Base-by-base conservation (phyloP, 225 moss, liverwort and hornwort species). In the Lunularia cruciata region DNA sequence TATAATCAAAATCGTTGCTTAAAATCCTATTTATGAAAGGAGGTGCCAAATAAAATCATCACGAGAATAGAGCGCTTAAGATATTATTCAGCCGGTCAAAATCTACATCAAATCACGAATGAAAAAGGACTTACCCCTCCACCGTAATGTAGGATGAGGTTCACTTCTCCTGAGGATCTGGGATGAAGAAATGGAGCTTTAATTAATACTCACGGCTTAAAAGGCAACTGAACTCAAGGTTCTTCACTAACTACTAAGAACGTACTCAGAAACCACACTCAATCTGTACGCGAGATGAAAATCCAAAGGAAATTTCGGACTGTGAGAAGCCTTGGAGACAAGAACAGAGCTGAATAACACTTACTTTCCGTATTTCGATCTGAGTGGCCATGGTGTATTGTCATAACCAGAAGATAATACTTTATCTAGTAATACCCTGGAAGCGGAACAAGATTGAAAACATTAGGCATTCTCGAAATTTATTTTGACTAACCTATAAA, bases 361-460 rank as follows among this genome's bases (percentile, higher is more conserved):
- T 76, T 78, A 87, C 84, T 83, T 92, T 20, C 82, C 82, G 15
- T 68, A 6, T 19, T 68, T 27, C 13, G 84, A 86, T 2, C 72
- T 85, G 57, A 96, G 65, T 38, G 79, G 49, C 96, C 96, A 92
- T 27, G 86, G 71, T 3, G 86, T 72, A 65, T 90, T 90, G 57
- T 90, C 90, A 25, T 92, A 96, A 14, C 92, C 89, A 30, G 57
- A 12, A 15, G 85, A 75, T 27, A 92, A 53, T 25, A 83, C 92
- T 47, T 81, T 90, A 43, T 66, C 92, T 23, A 96, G 73, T 8
- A 85, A 72, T 31, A 96, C 86, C 73, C 95, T 96, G 87, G 27
- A 15, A 62, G 19, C 40, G 33, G 52, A 31, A 53, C 22, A 35
- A 59, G 27, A 18, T 5, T 28, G 5, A 49, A 13, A 18, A n/a